phyloP scores from a whole-genome alignment of 805 yeast species.

The Candida quercuum region DNA sequence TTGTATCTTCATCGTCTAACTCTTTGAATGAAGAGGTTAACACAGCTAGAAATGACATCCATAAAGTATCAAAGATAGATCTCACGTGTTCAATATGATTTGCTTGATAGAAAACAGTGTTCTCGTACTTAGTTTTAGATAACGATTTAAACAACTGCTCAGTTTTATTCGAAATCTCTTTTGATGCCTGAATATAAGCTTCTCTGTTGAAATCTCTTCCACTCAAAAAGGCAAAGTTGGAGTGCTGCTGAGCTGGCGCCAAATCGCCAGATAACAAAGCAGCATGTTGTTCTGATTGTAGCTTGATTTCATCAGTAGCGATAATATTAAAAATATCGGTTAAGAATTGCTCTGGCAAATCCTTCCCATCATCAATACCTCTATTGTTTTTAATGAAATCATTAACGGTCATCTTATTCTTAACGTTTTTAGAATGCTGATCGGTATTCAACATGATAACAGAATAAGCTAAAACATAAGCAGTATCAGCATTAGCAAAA shows the following conservation, averaged over 20 bases:
- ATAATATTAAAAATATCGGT: conserved; percentile 73
- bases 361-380: conserved; percentile 89
- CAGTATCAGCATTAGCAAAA: conserved; percentile 90
- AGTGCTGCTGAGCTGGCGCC: conserved; percentile 28
- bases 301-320: conserved; percentile 76
- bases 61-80: conserved; percentile 87
- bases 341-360: conserved; percentile 71
- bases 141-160: conserved; percentile 73
- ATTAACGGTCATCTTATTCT: conserved; percentile 80
- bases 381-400: conserved; percentile 83
- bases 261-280: conserved; percentile 71
- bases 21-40: conserved; percentile 91
- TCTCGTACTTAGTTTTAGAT: conserved; percentile 42
- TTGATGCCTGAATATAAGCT: conserved; percentile 88
- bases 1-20: conserved; percentile 68
- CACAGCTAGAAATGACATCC: conserved; percentile 98
- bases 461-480: conserved; percentile 88
- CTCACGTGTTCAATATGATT: conserved; percentile 85
- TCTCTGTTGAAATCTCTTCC: conserved; percentile 70
- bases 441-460: conserved; percentile 93
- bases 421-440: conserved; percentile 83
- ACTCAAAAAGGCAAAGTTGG: conserved; percentile 56
- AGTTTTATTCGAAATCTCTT: conserved; percentile 84
- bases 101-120: conserved; percentile 67
- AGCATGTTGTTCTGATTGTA: conserved; percentile 90